These are phyloP conservation scores for Colletotrichum eleusines DNA, from an alignment of 2,329 filamentous ascomycete species.

Conservation along the genomic window DNA sequence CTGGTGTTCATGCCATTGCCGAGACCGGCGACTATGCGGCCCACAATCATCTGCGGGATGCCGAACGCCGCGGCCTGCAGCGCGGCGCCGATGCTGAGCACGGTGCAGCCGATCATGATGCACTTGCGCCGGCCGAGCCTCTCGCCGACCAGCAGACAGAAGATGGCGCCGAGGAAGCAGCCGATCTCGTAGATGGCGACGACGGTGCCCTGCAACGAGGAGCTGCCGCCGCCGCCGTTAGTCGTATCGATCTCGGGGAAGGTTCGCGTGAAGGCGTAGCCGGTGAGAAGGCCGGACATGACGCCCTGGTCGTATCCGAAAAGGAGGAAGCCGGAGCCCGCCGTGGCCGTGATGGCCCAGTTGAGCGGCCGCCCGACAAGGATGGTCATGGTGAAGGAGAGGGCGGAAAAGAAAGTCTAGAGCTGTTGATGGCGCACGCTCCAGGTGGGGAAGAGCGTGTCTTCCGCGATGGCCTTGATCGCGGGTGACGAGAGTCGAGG, in stretches of 20 bases:
- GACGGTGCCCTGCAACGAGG: slow-evolving; percentile 59
- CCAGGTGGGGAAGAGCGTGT: not conserved
- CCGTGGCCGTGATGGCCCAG: slow-evolving; percentile 53
- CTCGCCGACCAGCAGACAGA: slow-evolving; percentile 56
- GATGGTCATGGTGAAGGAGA: slow-evolving; percentile 31
- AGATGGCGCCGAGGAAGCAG: slow-evolving; percentile 60
- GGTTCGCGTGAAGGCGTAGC: slow-evolving; percentile 48
- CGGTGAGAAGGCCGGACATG: slow-evolving; percentile 51
- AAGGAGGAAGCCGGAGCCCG: slow-evolving; percentile 53
- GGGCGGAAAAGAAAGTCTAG: not conserved
- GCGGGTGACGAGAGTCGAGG: slow-evolving; percentile 8
- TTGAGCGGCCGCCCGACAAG: slow-evolving; percentile 53
- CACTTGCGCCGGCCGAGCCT: slow-evolving; percentile 56
- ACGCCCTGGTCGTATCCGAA: slow-evolving; percentile 43
- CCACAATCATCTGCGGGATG: slow-evolving; percentile 58
- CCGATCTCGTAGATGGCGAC: slow-evolving; percentile 62
- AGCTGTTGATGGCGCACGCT: not conserved
- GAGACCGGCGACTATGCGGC: slow-evolving; percentile 58
- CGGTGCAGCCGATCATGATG: slow-evolving; percentile 55
- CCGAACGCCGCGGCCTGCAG: slow-evolving; percentile 58
- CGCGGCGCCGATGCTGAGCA: slow-evolving; percentile 57
- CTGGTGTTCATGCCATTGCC: slow-evolving; percentile 62
- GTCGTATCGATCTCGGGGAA: slow-evolving; percentile 54
- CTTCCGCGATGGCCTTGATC: slow-evolving; percentile 15
- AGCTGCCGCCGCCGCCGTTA: slow-evolving; percentile 49